Evolutionary conservation across 495 filamentous ascomycete genomes (phyloP).

Genomic region (Monascus purpureus): DNA sequence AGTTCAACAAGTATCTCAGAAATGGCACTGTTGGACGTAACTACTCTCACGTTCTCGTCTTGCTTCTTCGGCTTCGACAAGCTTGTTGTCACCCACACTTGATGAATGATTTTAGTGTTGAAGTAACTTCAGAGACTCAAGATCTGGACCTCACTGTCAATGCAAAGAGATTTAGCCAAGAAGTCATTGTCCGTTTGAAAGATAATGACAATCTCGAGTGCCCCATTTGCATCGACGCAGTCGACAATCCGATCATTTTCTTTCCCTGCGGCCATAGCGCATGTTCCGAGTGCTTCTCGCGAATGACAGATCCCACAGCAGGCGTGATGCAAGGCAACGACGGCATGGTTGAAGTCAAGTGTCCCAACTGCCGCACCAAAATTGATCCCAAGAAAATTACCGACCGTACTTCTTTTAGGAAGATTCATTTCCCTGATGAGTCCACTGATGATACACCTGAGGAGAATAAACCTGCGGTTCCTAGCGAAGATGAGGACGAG

Average conservation of each 20-base stretch:
- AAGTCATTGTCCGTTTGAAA: conserved; percentile 57
- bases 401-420: conserved; percentile 58
- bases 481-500: conserved; percentile 21
- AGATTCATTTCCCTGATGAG: conserved; percentile 46
- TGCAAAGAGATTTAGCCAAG: conserved; percentile 44
- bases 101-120: conserved; percentile 56
- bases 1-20: conserved; percentile 68
- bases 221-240: conserved; percentile 68
- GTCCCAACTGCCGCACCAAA: conserved; percentile 59
- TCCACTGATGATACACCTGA: conserved; percentile 26
- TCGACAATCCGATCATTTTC: conserved; percentile 63
- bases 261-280: conserved; percentile 76
- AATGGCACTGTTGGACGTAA: conserved; percentile 59
- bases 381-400: conserved; percentile 57
- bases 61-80: conserved; percentile 73
- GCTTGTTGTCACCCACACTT: conserved; percentile 87
- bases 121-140: conserved; percentile 35
- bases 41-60: conserved; percentile 72
- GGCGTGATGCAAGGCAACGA: conserved; percentile 45
- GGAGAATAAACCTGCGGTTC: too few species aligned
- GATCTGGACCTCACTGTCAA: conserved; percentile 52
- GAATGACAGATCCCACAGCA: conserved; percentile 47
- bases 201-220: conserved; percentile 48
- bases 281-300: conserved; percentile 67
- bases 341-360: conserved; percentile 40